Evolutionary conservation across 106 monocot species (phyloP).

Genomic region (Iris macrosiphon): DNA sequence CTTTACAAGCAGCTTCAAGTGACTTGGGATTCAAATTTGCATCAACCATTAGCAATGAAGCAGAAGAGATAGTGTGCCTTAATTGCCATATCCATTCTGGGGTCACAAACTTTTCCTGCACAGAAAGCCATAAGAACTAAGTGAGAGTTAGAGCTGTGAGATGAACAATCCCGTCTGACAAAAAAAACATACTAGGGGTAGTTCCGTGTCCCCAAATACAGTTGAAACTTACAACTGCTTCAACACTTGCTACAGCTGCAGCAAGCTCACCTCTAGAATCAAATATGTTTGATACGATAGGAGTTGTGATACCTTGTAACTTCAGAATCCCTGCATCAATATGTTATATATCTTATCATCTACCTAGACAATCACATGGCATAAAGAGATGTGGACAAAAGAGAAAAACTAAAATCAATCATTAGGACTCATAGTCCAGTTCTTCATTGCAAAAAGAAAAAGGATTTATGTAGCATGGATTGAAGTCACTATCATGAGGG

Average conservation of each 20-base stretch:
- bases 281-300: slow-evolving; percentile 64
- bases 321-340: slow-evolving; percentile 52
- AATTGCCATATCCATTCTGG: slow-evolving; percentile 54
- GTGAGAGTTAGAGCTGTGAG: too few species aligned
- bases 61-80: slow-evolving; percentile 32
- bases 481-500: too few species aligned
- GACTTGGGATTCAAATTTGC: slow-evolving; percentile 64
- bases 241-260: slow-evolving; percentile 71
- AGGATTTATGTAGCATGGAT: too few species aligned
- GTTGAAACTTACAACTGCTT: slow-evolving; percentile 57
- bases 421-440: too few species aligned
- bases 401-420: too few species aligned
- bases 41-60: slow-evolving; percentile 74
- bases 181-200: too few species aligned
- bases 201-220: too few species aligned
- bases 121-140: neutral
- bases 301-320: slow-evolving; percentile 31
- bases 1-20: slow-evolving; percentile 59
- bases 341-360: too few species aligned
- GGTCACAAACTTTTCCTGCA: slow-evolving; percentile 66
- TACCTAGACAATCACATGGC: too few species aligned
- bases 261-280: slow-evolving; percentile 56
- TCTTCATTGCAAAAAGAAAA: too few species aligned
- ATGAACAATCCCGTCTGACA: too few species aligned
- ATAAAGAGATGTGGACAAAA: too few species aligned